Evolutionary conservation across 768 basidiomycete species (phyloP).

Genomic region (Boletus patriciae): DNA sequence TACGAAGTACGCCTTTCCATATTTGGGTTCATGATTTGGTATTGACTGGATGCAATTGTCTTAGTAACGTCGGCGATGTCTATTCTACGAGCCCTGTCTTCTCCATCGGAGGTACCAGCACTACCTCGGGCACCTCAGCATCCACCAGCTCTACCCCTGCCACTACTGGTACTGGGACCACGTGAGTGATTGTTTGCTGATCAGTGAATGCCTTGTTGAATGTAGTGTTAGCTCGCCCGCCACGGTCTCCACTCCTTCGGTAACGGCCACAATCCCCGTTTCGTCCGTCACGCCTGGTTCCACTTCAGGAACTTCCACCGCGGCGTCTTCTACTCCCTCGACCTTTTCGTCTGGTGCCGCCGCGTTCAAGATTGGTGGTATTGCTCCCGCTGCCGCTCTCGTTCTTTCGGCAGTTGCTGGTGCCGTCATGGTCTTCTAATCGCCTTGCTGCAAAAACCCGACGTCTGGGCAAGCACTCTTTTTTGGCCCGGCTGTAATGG

Average conservation of each 20-base stretch:
- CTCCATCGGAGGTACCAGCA: slow-evolving; percentile 34
- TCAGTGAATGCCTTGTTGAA: not conserved
- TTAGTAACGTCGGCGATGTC: slow-evolving; percentile 45
- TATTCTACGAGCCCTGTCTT: slow-evolving; percentile 44
- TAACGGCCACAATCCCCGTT: slow-evolving; percentile 14
- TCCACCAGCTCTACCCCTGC: slow-evolving; percentile 12
- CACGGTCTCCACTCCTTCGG: not conserved
- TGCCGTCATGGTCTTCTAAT: slow-evolving; percentile 47
- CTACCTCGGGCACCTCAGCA: slow-evolving; percentile 2
- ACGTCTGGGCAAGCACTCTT: not conserved
- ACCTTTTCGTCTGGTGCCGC: slow-evolving; percentile 26
- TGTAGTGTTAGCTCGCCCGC: not conserved
- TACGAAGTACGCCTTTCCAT: slow-evolving; percentile 31
- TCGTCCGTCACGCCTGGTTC: not conserved
- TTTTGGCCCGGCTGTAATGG: not conserved
- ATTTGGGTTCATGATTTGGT: not conserved
- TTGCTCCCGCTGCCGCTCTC: slow-evolving; percentile 36
- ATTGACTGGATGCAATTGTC: not conserved
- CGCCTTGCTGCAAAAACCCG: slow-evolving; percentile 5
- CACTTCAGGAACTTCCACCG: not conserved
- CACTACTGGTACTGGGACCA: not conserved
- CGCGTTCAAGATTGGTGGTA: slow-evolving; percentile 34
- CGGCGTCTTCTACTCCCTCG: slow-evolving; percentile 26
- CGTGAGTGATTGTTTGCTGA: slow-evolving; percentile 5
- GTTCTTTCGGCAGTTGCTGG: slow-evolving; percentile 51